These are phyloP conservation scores for Lachancea cidri DNA, from an alignment of 805 yeast genomes.

Conservation along the genomic window DNA sequence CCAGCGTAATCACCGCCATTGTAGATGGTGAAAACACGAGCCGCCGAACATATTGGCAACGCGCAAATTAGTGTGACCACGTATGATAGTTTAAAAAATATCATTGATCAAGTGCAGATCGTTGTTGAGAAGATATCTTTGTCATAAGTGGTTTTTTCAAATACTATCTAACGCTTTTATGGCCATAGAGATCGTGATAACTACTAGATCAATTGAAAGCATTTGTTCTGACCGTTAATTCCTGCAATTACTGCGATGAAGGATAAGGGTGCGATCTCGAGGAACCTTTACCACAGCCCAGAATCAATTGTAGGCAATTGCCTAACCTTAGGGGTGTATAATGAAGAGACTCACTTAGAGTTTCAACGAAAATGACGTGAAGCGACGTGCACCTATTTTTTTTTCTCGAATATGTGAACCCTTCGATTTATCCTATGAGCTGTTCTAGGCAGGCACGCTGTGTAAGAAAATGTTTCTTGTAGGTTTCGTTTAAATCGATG, in stretches of 20 bases:
- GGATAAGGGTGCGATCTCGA: neutral
- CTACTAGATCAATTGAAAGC: too few relatives aligned
- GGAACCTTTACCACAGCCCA: neutral
- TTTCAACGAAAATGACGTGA: neutral
- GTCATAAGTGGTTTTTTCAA: too few relatives aligned
- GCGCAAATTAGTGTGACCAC: neutral
- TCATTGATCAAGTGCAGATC: too few relatives aligned
- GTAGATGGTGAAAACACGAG: constrained; percentile 14
- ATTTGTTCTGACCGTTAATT: too few relatives aligned
- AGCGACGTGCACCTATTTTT: neutral
- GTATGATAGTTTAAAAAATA: neutral
- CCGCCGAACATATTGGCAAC: constrained; percentile 1
- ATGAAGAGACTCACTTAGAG: neutral
- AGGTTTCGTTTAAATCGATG: too few relatives aligned
- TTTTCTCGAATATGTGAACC: too few relatives aligned
- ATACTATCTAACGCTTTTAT: too few relatives aligned
- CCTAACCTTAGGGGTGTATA: neutral
- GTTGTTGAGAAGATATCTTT: too few relatives aligned
- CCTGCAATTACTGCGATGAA: neutral
- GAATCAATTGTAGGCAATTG: neutral
- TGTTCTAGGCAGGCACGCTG: too few relatives aligned
- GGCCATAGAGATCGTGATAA: too few relatives aligned
- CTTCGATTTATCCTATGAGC: too few relatives aligned
- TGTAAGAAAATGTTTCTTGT: too few relatives aligned
- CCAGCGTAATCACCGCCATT: constrained; percentile 16